These are phyloP conservation scores for Orbilia ellipsospora DNA, from an alignment of 2,329 filamentous ascomycete genomes.

Conservation along the genomic window DNA sequence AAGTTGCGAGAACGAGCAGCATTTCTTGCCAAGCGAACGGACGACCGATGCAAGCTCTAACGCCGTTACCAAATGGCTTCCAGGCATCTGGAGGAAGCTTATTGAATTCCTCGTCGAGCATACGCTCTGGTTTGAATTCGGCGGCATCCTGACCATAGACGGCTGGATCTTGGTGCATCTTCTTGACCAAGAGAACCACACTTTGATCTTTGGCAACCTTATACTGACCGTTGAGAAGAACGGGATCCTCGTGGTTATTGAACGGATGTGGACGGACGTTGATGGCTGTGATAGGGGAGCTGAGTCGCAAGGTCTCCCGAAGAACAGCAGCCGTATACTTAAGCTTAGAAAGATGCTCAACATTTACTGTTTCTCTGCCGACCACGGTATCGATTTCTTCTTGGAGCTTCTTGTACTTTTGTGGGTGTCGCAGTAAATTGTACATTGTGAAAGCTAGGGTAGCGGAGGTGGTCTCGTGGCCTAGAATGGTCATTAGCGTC, in stretches of 20 bases:
- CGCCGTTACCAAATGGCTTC: constrained; percentile 81
- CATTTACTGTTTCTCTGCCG: constrained; percentile 69
- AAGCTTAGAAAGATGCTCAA: constrained; percentile 73
- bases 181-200: constrained; percentile 67
- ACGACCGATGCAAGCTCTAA: constrained; percentile 76
- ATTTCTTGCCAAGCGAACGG: constrained; percentile 81
- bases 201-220: constrained; percentile 68
- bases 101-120: constrained; percentile 76
- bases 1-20: constrained; percentile 70
- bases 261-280: constrained; percentile 67
- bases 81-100: constrained; percentile 72
- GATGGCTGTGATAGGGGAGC: constrained; percentile 71
- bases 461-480: constrained; percentile 78
- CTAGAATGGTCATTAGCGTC: constrained; percentile 58
- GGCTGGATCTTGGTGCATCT: constrained; percentile 71
- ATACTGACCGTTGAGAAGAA: constrained; percentile 71
- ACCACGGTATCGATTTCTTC: constrained; percentile 75
- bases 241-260: constrained; percentile 65
- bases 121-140: constrained; percentile 76
- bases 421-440: constrained; percentile 73
- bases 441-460: constrained; percentile 74
- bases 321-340: constrained; percentile 75
- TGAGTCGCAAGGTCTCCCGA: constrained; percentile 73
- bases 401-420: constrained; percentile 71
- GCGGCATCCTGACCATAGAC: constrained; percentile 74